A percentile compares a stretch with the other conserved stretches of the same genome.
Evolutionary conservation across 2,329 filamentous ascomycete species (phyloP).

Genomic region (Cytospora leucostoma): DNA sequence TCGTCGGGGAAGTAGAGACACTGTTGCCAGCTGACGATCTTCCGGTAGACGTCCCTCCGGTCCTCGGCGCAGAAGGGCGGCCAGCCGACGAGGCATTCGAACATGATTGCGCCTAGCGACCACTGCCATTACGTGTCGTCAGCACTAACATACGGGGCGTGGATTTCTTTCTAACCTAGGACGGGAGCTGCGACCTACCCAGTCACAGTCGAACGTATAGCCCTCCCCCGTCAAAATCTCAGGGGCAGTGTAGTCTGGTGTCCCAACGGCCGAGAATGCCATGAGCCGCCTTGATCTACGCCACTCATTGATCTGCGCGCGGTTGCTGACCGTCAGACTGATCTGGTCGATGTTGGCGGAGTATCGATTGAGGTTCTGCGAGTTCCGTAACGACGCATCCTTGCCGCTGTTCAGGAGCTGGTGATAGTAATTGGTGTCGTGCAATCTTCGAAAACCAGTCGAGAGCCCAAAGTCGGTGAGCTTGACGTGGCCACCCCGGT

Average conservation of each 20-base stretch:
- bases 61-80: constrained; percentile 81
- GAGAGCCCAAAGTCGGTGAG: constrained; percentile 80
- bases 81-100: constrained; percentile 81
- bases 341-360: constrained; percentile 78
- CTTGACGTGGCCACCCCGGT: constrained; percentile 77
- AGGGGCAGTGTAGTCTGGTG: constrained; percentile 66
- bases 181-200: constrained; percentile 37
- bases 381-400: constrained; percentile 18
- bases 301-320: constrained; percentile 79
- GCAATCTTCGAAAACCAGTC: constrained; percentile 76
- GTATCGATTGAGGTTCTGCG: constrained; percentile 62
- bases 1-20: constrained; percentile 76
- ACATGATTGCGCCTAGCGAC: constrained; percentile 83
- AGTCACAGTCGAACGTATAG: constrained; percentile 78
- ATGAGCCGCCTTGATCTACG: constrained; percentile 75
- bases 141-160: not conserved
- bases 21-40: constrained; percentile 78
- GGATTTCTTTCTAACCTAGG: not conserved
- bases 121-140: constrained; percentile 46
- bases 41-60: constrained; percentile 74
- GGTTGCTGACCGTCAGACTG: constrained; percentile 76
- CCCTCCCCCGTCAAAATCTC: constrained; percentile 78
- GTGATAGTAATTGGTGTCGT: constrained; percentile 78
- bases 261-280: constrained; percentile 80
- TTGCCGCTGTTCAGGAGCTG: constrained; percentile 59